phyloP scores from a whole-genome alignment of 2,329 filamentous ascomycete genomes.

The Talaromyces sp. region DNA sequence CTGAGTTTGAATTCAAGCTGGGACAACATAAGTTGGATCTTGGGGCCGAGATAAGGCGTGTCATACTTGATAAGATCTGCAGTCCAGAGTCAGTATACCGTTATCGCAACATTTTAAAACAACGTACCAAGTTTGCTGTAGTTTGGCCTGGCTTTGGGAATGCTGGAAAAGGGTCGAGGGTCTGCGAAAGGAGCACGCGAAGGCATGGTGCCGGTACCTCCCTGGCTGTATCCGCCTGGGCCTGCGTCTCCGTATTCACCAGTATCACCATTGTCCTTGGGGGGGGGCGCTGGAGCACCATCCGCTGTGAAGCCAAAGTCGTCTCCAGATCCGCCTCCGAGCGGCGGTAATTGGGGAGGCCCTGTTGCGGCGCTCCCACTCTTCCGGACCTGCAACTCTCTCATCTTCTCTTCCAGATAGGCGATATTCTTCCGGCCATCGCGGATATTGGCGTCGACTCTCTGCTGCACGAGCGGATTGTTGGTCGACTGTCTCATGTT shows the following conservation, averaged over 20 bases:
- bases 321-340: conserved; percentile 25
- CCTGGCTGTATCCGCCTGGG: conserved; percentile 51
- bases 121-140: conserved; percentile 89
- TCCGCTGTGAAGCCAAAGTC: conserved; percentile 41
- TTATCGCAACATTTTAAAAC: not conserved
- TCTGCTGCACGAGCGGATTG: conserved; percentile 84
- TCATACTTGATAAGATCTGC: conserved; percentile 98
- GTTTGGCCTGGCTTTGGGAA: conserved; percentile 75
- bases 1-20: conserved; percentile 98
- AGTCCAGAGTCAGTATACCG: conserved; percentile 1
- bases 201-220: conserved; percentile 70
- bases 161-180: conserved; percentile 59
- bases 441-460: conserved; percentile 88
- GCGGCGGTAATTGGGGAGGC: conserved; percentile 7
- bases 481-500: conserved; percentile 93
- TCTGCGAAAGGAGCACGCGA: conserved; percentile 73
- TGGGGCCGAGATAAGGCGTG: conserved; percentile 87
- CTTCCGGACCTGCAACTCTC: conserved; percentile 78
- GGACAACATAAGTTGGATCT: conserved; percentile 98
- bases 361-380: conserved; percentile 42
- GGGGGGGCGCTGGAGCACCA: conserved; percentile 59
- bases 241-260: conserved; percentile 58
- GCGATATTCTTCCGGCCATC: conserved; percentile 89
- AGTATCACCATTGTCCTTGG: conserved; percentile 62
- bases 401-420: conserved; percentile 90